These are phyloP conservation scores for Nothophoma quercina DNA, from an alignment of 2,329 filamentous ascomycete species.

Conservation along the genomic window DNA sequence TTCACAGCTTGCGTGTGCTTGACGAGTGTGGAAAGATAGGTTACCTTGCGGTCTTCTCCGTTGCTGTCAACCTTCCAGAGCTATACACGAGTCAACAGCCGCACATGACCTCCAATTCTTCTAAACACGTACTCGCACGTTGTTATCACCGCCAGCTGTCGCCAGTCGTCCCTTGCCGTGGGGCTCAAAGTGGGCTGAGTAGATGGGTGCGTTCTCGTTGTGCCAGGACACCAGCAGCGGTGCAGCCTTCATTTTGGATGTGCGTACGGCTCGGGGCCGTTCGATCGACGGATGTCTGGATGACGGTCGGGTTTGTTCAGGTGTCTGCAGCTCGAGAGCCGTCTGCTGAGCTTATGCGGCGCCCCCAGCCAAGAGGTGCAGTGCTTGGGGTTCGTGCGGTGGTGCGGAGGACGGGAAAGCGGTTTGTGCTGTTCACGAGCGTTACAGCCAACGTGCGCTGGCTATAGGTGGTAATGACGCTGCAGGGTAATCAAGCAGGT, in stretches of 20 bases:
- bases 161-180: slow-evolving; percentile 89
- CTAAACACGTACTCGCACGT: slow-evolving; percentile 76
- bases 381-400: slow-evolving; percentile 14
- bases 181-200: slow-evolving; percentile 96
- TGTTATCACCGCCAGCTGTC: slow-evolving; percentile 94
- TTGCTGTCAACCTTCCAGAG: slow-evolving; percentile 89
- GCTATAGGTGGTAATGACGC: not conserved
- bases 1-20: slow-evolving; percentile 98
- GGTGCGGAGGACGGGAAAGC: slow-evolving; percentile 22
- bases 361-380: slow-evolving; percentile 18
- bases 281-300: slow-evolving; percentile 1
- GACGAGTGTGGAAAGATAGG: slow-evolving; percentile 87
- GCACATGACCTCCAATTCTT: not conserved
- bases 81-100: slow-evolving; percentile 58
- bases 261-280: slow-evolving; percentile 32
- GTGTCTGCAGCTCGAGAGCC: slow-evolving; percentile 9
- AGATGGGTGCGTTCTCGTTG: slow-evolving; percentile 94
- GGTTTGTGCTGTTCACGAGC: slow-evolving; percentile 14
- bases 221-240: slow-evolving; percentile 99
- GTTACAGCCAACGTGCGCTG: slow-evolving; percentile 10
- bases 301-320: not conserved
- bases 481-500: not conserved
- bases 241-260: slow-evolving; percentile 81
- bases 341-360: slow-evolving; percentile 12
- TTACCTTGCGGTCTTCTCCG: slow-evolving; percentile 86